These are phyloP conservation scores for Puya raimondii DNA, from an alignment of 176 grass and related monocot genomes.

Conservation along the genomic window DNA sequence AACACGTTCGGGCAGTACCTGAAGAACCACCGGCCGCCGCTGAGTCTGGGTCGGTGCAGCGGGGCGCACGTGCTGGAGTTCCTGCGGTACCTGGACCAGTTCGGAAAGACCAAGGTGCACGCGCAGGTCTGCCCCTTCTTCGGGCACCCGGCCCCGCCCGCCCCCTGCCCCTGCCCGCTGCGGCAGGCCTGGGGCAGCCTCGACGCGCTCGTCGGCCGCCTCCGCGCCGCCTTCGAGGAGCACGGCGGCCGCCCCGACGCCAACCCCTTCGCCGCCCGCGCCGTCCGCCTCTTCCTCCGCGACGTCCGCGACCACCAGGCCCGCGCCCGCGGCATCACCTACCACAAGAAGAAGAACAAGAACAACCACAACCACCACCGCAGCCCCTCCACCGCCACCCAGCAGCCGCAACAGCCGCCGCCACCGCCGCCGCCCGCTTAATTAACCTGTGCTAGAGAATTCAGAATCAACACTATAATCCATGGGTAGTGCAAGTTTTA, in stretches of 20 bases:
- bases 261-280: conserved; percentile 81
- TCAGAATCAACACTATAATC: no score
- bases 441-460: no score
- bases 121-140: conserved; percentile 67
- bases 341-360: conserved; percentile 98
- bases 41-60: conserved; percentile 72
- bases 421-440: no score
- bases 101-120: conserved; percentile 96
- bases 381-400: conserved; percentile 12
- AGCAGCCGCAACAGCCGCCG: conserved; percentile 1
- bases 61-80: conserved; percentile 89
- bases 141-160: conserved; percentile 67
- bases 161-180: conserved; percentile 84
- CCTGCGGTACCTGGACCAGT: conserved; percentile 94
- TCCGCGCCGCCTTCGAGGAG: conserved; percentile 87
- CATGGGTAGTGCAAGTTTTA: no score
- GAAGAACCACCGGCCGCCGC: conserved; percentile 77
- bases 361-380: conserved; percentile 15
- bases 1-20: conserved; percentile 98
- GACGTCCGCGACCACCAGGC: conserved; percentile 92
- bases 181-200: conserved; percentile 93
- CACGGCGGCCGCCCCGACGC: conserved; percentile 77
- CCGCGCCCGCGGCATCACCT: conserved; percentile 77
- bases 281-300: conserved; percentile 87
- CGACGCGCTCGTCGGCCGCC: conserved; percentile 75